Evolutionary conservation across 306 rosid species (phyloP).

Genomic region (Lupinus albus): DNA sequence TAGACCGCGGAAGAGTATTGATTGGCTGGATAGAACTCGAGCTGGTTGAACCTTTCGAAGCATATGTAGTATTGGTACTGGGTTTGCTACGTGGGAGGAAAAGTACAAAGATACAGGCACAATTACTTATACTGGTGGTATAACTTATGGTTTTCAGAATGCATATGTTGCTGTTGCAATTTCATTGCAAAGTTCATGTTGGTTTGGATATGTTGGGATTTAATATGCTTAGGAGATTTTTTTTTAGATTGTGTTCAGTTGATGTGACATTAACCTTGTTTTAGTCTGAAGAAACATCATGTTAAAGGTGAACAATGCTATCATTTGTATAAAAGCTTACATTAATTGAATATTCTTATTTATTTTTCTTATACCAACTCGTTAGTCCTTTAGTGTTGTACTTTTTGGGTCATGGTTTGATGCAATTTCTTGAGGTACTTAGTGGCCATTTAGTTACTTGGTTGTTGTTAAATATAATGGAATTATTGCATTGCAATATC

Average conservation of each 20-base stretch:
- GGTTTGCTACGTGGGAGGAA: slow-evolving; percentile 46
- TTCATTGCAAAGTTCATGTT: slow-evolving; percentile 45
- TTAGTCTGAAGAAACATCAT: slow-evolving; percentile 39
- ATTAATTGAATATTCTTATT: slow-evolving; percentile 22
- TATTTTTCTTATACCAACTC: neutral
- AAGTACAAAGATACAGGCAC: slow-evolving; percentile 48
- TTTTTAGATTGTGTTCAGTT: slow-evolving; percentile 37
- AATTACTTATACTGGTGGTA: slow-evolving; percentile 43
- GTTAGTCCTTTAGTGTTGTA: no score
- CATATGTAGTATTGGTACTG: slow-evolving; percentile 36
- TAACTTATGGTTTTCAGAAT: slow-evolving; percentile 62
- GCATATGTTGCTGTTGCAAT: slow-evolving; percentile 46
- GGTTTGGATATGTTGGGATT: slow-evolving; percentile 48
- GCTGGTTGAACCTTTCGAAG: slow-evolving; percentile 53
- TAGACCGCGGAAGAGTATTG: slow-evolving; percentile 75
- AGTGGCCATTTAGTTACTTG: no score
- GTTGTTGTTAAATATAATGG: no score
- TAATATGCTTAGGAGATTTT: slow-evolving; percentile 31
- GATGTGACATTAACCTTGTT: slow-evolving; percentile 61
- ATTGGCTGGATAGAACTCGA: slow-evolving; percentile 86
- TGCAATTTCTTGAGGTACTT: no score
- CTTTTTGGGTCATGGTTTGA: no score
- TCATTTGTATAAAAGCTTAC: slow-evolving; percentile 24
- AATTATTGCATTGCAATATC: no score
- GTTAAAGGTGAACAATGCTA: slow-evolving; percentile 39